phyloP scores from a whole-genome alignment of 768 basidiomycete genomes.

The Chlorophyllum brunneum region DNA sequence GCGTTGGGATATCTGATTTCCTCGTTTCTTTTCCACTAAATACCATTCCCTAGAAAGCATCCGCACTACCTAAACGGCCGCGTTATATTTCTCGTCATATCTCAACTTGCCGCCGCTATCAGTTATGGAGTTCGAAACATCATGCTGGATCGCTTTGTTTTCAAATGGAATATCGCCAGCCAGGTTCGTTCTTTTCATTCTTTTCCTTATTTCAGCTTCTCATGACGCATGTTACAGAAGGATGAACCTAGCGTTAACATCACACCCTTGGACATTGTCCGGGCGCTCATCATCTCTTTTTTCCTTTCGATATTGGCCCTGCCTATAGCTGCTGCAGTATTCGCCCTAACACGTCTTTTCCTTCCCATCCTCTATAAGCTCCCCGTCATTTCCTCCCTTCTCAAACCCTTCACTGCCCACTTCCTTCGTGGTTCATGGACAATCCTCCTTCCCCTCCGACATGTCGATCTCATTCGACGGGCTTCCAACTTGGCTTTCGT shows the following conservation, averaged over 20 bases:
- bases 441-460: constrained; percentile 42
- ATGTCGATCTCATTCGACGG: constrained; percentile 41
- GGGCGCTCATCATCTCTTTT: constrained; percentile 33
- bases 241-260: constrained; percentile 11
- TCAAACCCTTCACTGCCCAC: constrained; percentile 63
- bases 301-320: constrained; percentile 38
- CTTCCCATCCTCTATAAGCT: constrained; percentile 52
- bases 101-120: constrained; percentile 45
- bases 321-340: constrained; percentile 35
- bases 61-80: constrained; percentile 72
- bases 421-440: constrained; percentile 59
- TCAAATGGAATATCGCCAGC: constrained; percentile 33
- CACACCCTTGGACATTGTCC: constrained; percentile 19
- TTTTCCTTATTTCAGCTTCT: background rate
- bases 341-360: constrained; percentile 42
- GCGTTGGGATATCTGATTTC: constrained; percentile 14
- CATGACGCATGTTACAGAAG: background rate
- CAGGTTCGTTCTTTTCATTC: constrained; percentile 14
- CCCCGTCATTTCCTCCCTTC: constrained; percentile 44
- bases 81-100: constrained; percentile 53
- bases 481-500: constrained; percentile 48
- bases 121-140: constrained; percentile 53
- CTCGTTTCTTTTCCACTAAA: background rate
- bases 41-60: constrained; percentile 50
- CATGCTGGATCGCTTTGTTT: constrained; percentile 59